Base-by-base conservation (phyloP, 306 rosid genomes). In the Bauhinia variegata region DNA sequence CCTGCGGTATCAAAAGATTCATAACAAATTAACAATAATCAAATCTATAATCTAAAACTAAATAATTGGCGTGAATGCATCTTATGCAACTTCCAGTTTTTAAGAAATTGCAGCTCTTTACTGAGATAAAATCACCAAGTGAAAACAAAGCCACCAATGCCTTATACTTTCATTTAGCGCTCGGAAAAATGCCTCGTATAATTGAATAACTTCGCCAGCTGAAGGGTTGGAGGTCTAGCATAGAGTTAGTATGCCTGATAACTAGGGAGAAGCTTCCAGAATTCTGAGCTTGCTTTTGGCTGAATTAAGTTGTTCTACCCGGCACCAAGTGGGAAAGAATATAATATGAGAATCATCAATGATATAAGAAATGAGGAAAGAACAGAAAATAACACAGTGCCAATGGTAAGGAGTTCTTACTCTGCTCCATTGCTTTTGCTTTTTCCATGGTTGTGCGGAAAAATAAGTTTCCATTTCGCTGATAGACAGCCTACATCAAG, bases 401-500 rank as follows among this genome's bases (percentile, higher is more conserved):
- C 1, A 31, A 62, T 53, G 46, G 70, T 32, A 54, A 67, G 31
- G 64, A 43, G 18, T 47, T 73, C 78, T 71, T 83, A 86, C 96
- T 87, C 79, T 83, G 88, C 72, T 87, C 89, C 49, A 74, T 80
- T 31, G 82, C 39, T 2, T 71, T 69, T 80, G 97, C 92, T 46
- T 79, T 77, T 64, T 82, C 86, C 63, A 82, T 47, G 12, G 87
- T 70, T 23, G 90, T 91, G 36, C 81, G 86, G 61, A 91, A 89
- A 75, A 80, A 84, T 39, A 91, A 11, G 82, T 83, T 87, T 9
- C 86, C 91, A 61, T 87, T 82, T 54, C 73, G 89, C 74, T 80
- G 90, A 75, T 82, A 88, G 36, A 91, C 92, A 55, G 77, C 68
- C 97, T 91, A 39, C 59, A 34, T n/a, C 8, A 56, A 30, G 34